Conservation (phyloP, 768 basidiomycete genomes). For the Lentinula sp. region DNA sequence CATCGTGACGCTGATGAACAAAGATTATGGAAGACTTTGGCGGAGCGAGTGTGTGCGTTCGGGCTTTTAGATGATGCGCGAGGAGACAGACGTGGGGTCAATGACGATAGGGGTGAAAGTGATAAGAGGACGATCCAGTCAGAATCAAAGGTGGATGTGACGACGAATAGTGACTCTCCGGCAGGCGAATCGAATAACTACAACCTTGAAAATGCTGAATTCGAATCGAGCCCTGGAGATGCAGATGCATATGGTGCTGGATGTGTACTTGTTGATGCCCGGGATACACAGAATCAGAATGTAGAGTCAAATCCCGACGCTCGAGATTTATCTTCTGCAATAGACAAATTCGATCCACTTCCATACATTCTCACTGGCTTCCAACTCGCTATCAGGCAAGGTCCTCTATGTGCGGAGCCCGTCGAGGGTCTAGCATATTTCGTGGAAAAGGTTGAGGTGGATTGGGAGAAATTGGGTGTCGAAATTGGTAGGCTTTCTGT, state of each 20-base stretch:
- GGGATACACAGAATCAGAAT: neutral
- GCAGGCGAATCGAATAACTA: no score
- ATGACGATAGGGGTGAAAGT: neutral
- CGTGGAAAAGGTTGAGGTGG: conserved; percentile 68
- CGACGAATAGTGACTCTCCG: neutral
- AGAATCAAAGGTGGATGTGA: neutral
- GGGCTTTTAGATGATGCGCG: conserved; percentile 46
- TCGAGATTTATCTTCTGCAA: conserved; percentile 49
- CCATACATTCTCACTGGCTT: conserved; percentile 79
- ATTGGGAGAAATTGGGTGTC: conserved; percentile 50
- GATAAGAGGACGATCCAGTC: neutral
- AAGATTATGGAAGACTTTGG: conserved; percentile 55
- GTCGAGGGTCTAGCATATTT: conserved; percentile 91
- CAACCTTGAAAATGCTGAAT: neutral
- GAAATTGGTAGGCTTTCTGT: conserved; percentile 50
- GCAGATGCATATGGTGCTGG: neutral
- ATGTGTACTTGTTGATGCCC: conserved; percentile 78
- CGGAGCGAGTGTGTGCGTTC: conserved; percentile 81
- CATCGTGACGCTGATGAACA: neutral
- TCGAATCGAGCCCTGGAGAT: neutral
- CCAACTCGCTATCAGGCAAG: conserved; percentile 90
- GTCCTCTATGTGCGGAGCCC: conserved; percentile 92
- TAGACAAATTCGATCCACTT: conserved; percentile 41
- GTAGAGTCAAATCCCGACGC: conserved; percentile 19
- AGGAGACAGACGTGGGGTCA: neutral